Evolutionary conservation across 176 grass and related monocot genomes (phyloP), one percentile per base, ranked within the genome.

Genomic region (Juncus effusus): DNA sequence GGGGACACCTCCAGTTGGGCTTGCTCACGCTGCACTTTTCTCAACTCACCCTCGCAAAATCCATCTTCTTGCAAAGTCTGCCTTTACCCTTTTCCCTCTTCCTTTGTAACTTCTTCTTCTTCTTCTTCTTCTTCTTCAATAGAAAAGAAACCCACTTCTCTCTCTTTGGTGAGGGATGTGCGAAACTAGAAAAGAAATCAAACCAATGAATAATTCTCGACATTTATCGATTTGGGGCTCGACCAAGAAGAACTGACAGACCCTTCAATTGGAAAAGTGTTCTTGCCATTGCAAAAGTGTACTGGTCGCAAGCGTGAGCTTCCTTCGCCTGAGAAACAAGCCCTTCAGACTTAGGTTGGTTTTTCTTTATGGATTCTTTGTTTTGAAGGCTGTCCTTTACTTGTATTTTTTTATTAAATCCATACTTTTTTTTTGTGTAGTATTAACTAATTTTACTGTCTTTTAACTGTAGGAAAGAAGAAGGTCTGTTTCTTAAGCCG

Each of bases 241-340:
- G 90, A 84, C 40, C 67, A 74, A 73, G 75, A 74, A 14, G 82
- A 85, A 51, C 39, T 79, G 5, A 56, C 71, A n/a, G 59, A 85
- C 35, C 76, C 82, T 3, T 62, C 71, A 19, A 54, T 85, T 62
- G 82, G 82, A 4, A 54, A 65, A 8, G 69, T 81, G 56, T 96
- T 96, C 58, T 77, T 82, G 69, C 91, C 87, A 9, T 76, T 80
- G 13, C 51, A 60, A 45, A 66, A 38, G 37, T 61, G 63, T 54
- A 42, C 36, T 7, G 69, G 75, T 67, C 65, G 65, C 65, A 79
- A 75, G 82, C 79, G 61, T 13, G 70, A 62, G 9, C 53, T 42
- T 14, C 56, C 76, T 5, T 73, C 57, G 13, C 58, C 28, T 1
- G 74, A 65, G 44, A 38, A 69, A 19, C 59, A 1, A 59, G 80